Base-by-base conservation (phyloP, 306 rosid species). In the Ormosia semicastrata region DNA sequence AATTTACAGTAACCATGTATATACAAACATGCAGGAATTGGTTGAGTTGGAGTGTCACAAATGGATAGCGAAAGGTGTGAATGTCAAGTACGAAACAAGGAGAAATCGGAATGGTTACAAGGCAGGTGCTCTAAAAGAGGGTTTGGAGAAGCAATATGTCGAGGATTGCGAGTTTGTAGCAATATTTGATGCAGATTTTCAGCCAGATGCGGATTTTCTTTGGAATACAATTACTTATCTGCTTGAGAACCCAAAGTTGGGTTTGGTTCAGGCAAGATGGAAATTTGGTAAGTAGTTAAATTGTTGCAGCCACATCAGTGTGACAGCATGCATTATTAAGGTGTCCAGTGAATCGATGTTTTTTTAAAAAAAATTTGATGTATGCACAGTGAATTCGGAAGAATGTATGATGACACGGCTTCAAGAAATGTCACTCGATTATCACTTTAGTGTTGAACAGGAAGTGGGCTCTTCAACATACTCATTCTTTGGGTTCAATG, bases 401-500 rank as follows among this genome's bases (percentile, higher is more conserved):
- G 92, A 89, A 81, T 89, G 92, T 60, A 73, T 87, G 64, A 87
- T 87, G 92, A 89, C 90, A 8, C 50, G 83, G 36, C 87, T 87
- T 69, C 90, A 87, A 85, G 90, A 89, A 78, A 89, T 87, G 90
- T 87, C 92, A 15, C 89, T 89, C 1, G 88, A 87, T 69, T 89
- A 89, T 75, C 92, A 89, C 78, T 89, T 89, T 66, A 71, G 82
- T 9, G 90, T 87, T 29, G 92, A 89, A 80, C 92, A 89, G 77
- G 90, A 89, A 87, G 92, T 87, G 34, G 90, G 88, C 73, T 89
- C 92, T 37, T 85, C 90, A 68, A 87, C 90, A 41, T 85, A 80
- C 87, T 77, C 90, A 37, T 89, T 89, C 86, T 89, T 87, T n/a
- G 92, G 92, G 66, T 89, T 87, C 81, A 89, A 89, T 75, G 89